Evolutionary conservation across 139 green algal species (phyloP), one percentile per base, ranked within the genome.

Genomic region (Diplosphaera chodatii): DNA sequence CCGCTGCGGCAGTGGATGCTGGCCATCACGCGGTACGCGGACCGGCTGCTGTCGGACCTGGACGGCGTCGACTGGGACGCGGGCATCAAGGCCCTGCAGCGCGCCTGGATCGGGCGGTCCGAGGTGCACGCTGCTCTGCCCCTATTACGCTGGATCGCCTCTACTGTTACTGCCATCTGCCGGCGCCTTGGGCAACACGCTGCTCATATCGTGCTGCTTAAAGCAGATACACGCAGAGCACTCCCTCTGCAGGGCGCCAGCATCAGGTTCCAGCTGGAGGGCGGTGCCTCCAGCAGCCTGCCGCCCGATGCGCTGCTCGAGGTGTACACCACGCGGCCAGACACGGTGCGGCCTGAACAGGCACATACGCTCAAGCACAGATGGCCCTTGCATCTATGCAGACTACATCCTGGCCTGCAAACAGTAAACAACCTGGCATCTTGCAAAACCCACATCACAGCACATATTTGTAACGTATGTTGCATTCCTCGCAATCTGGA

Each of bases 1-100:
- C 92, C 95, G 40, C 97, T 99, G 94, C 92, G 90, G 76, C 76
- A 90, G 83, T 99, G 95, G 95, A 98, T 99, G 93, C 86, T 99
- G 67, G 80, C 82, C 22, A 99, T 99, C 85, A 98, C 95, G 0
- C 82, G 74, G 0, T 98, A 98, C 73, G 95, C 92, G 3, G 95
- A 99, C 79, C 75, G 93, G 34, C 86, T 99, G 78, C 85, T 99
- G 68, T 75, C 86, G 2, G 93, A 97, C 75, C 81, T 99, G 68
- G 91, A 98, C 30, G 78, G 56, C 3, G 76, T 99, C 64, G 93
- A 99, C 78, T 99, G 95, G 95, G 77, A 80, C 0, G 92, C 98
- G 23, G 90, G 77, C 72, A 96, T 98, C 81, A 98, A 98, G 84
- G 93, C 97, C 71, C 98, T 98, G 94, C 95, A 99, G 85, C 84